Percentiles rank a stretch among this genome's conserved stretches.
Evolutionary conservation across 2,329 filamentous ascomycete species (phyloP).

Genomic region (Calonectria pteridis): DNA sequence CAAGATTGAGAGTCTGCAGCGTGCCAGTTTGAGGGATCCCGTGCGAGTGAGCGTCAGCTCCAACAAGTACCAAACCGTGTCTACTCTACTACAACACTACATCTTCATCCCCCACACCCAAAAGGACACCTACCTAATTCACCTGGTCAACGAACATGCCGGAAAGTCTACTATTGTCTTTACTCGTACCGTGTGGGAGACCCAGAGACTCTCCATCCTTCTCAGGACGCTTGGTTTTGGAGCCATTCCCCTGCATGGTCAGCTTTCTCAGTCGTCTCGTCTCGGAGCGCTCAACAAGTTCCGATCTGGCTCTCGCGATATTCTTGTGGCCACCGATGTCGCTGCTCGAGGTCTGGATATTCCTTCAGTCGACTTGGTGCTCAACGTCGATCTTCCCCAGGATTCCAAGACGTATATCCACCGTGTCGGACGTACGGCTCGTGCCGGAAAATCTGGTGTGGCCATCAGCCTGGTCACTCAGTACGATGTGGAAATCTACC

Average conservation of each 20-base stretch:
- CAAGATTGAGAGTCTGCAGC: slow-evolving; percentile 92
- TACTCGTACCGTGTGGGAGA: slow-evolving; percentile 91
- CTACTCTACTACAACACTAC: slow-evolving; percentile 88
- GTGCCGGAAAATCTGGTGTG: slow-evolving; percentile 86
- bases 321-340: slow-evolving; percentile 94
- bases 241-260: slow-evolving; percentile 92
- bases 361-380: slow-evolving; percentile 86
- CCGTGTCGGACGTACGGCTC: slow-evolving; percentile 87
- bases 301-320: slow-evolving; percentile 81
- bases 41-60: slow-evolving; percentile 84
- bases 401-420: slow-evolving; percentile 94
- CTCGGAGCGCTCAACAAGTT: slow-evolving; percentile 93
- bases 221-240: slow-evolving; percentile 87
- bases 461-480: slow-evolving; percentile 88
- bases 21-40: slow-evolving; percentile 88
- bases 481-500: slow-evolving; percentile 85
- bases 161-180: slow-evolving; percentile 94
- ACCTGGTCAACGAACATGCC: slow-evolving; percentile 85
- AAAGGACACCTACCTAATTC: slow-evolving; percentile 92
- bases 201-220: slow-evolving; percentile 86
- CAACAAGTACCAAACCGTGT: slow-evolving; percentile 91
- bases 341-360: slow-evolving; percentile 94
- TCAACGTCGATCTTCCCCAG: slow-evolving; percentile 87
- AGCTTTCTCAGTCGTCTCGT: slow-evolving; percentile 88
- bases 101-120: slow-evolving; percentile 86